Evolutionary conservation across 2,329 filamentous ascomycete genomes (phyloP).

Genomic region (Exophiala xenobiotica): DNA sequence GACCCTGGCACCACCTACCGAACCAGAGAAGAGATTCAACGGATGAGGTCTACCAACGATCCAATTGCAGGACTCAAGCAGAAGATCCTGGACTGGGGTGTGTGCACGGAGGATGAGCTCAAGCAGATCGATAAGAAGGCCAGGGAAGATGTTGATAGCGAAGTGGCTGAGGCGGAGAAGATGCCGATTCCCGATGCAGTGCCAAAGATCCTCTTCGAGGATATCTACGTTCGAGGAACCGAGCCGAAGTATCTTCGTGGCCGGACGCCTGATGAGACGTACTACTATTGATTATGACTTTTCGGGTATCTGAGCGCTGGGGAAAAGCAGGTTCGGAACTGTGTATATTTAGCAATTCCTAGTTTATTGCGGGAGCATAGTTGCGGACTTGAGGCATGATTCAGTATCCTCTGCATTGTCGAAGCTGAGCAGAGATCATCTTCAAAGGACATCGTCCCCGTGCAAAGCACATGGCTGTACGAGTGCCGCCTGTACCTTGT

Average conservation of each 20-base stretch:
- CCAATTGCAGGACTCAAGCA: conserved; percentile 97
- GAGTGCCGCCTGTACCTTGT: too few relatives aligned
- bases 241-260: conserved; percentile 89
- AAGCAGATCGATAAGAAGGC: conserved; percentile 96
- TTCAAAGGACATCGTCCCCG: not conserved
- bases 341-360: conserved; percentile 22
- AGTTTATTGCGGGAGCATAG: conserved; percentile 10
- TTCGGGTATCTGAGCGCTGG: not conserved
- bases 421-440: not conserved
- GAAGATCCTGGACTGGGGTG: conserved; percentile 94
- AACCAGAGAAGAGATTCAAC: conserved; percentile 98
- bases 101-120: conserved; percentile 89
- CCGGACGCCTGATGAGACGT: conserved; percentile 87
- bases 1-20: conserved; percentile 99
- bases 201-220: conserved; percentile 85
- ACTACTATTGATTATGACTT: conserved; percentile 60
- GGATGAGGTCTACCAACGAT: conserved; percentile 98
- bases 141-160: conserved; percentile 76
- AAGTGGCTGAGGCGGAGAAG: conserved; percentile 85
- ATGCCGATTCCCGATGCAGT: conserved; percentile 80
- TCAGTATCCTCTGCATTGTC: not conserved
- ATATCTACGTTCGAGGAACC: conserved; percentile 86
- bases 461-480: too few relatives aligned
- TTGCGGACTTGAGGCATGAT: not conserved
- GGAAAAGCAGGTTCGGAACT: conserved; percentile 8